Evolutionary conservation across 768 basidiomycete species (phyloP).

Genomic region (Botryobasidium botryosum): DNA sequence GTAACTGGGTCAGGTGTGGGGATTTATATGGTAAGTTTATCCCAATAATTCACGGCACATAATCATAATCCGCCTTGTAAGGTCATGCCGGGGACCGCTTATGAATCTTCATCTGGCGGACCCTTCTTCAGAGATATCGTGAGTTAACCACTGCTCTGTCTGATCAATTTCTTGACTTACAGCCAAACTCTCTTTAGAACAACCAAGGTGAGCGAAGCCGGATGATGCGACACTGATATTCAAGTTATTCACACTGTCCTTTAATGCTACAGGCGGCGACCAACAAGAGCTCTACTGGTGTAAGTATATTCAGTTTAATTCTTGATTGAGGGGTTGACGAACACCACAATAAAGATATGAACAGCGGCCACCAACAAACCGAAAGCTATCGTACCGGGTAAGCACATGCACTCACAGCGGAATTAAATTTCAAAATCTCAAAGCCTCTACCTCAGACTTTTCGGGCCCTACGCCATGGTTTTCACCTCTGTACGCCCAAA

Average conservation of each 20-base stretch:
- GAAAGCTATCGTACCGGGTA: too few relatives aligned
- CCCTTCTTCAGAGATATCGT: slow-evolving; percentile 30
- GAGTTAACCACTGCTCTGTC: background rate
- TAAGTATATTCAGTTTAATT: slow-evolving; percentile 1
- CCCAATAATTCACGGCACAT: background rate
- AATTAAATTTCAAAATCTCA: too few relatives aligned
- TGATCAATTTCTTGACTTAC: background rate
- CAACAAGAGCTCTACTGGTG: slow-evolving; percentile 35
- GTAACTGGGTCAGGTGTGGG: slow-evolving; percentile 31
- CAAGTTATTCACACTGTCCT: too few relatives aligned
- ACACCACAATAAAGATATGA: too few relatives aligned
- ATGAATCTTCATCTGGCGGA: slow-evolving; percentile 32
- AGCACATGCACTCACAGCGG: too few relatives aligned
- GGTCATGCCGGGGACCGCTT: slow-evolving; percentile 29
- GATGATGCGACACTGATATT: too few relatives aligned
- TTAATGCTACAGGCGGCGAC: slow-evolving; percentile 30
- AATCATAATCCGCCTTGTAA: slow-evolving; percentile 17
- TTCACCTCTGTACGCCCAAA: slow-evolving; percentile 23
- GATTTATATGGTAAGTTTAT: slow-evolving; percentile 12
- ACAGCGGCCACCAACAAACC: too few relatives aligned
- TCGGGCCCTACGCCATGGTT: too few relatives aligned
- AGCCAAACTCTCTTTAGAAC: too few relatives aligned
- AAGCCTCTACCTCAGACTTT: too few relatives aligned
- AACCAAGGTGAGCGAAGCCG: too few relatives aligned
- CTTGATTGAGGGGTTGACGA: too few relatives aligned